A percentile compares a stretch with the other conserved stretches of the same genome.
phyloP scores from a whole-genome alignment of 306 rosid species.

The Cicer arietinum region DNA sequence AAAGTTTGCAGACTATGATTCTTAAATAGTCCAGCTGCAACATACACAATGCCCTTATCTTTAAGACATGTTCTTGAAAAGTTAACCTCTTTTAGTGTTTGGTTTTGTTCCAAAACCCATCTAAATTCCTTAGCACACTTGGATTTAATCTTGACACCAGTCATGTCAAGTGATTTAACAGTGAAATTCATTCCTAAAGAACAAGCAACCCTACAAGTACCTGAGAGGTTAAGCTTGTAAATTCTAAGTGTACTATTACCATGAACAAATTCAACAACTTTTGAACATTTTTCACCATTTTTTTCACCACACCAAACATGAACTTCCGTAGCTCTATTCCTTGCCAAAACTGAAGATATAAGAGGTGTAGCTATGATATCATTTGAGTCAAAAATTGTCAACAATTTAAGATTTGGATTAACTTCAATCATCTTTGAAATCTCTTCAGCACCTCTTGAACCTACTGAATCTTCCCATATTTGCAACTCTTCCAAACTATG shows the following conservation, averaged over 20 bases:
- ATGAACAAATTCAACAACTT: constrained; percentile 90
- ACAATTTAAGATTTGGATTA: constrained; percentile 71
- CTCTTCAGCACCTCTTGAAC: constrained; percentile 91
- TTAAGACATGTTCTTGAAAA: constrained; percentile 76
- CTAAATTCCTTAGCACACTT: constrained; percentile 88
- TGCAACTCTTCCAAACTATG: constrained; percentile 79
- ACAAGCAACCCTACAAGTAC: constrained; percentile 81
- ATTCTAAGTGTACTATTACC: constrained; percentile 71
- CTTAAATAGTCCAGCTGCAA: constrained; percentile 90
- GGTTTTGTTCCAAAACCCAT: constrained; percentile 86
- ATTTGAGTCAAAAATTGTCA: constrained; percentile 77
- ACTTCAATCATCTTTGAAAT: constrained; percentile 95
- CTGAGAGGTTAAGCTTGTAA: constrained; percentile 69
- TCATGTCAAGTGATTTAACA: constrained; percentile 78
- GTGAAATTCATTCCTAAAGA: constrained; percentile 86
- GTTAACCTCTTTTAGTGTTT: constrained; percentile 67
- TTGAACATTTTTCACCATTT: constrained; percentile 68
- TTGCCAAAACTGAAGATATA: constrained; percentile 83
- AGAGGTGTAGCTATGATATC: constrained; percentile 82
- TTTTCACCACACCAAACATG: constrained; percentile 87
- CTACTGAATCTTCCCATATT: constrained; percentile 95
- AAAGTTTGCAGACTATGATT: constrained; percentile 71
- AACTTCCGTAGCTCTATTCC: constrained; percentile 81
- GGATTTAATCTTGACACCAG: constrained; percentile 77
- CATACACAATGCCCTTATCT: constrained; percentile 78